These are phyloP conservation scores for Lactarius sanguifluus DNA, from an alignment of 768 basidiomycete species.

Conservation along the genomic window DNA sequence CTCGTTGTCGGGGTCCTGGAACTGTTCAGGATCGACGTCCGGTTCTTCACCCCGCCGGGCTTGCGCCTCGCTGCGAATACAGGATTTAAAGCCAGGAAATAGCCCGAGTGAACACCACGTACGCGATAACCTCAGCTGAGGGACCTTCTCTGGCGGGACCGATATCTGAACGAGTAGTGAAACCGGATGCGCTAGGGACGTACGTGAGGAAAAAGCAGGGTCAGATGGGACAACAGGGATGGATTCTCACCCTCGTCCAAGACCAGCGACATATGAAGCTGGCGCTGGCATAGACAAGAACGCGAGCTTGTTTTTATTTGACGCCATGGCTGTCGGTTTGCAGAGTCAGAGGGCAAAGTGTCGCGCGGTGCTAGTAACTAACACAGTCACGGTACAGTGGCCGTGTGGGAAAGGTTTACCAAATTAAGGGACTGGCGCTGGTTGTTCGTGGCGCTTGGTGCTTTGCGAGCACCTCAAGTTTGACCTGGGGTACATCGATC, in stretches of 20 bases:
- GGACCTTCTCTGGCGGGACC: constrained; percentile 96
- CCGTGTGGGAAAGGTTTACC: background rate
- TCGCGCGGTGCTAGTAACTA: too few species aligned
- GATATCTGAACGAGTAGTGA: constrained; percentile 98
- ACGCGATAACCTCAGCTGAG: constrained; percentile 89
- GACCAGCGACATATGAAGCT: constrained; percentile 97
- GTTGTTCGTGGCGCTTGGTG: too few species aligned
- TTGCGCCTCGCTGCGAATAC: constrained; percentile 71
- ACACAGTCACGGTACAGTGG: background rate
- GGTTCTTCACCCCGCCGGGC: constrained; percentile 83
- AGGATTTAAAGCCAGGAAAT: constrained; percentile 14
- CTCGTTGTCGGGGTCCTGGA: constrained; percentile 97
- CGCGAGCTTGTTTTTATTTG: constrained; percentile 75
- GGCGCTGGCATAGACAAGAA: constrained; percentile 92
- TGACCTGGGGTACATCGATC: too few species aligned
- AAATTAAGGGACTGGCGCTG: too few species aligned
- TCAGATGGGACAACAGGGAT: background rate
- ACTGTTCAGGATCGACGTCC: constrained; percentile 86
- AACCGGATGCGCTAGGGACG: constrained; percentile 78
- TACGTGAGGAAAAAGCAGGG: constrained; percentile 22
- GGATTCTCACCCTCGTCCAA: constrained; percentile 82
- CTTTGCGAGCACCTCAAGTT: too few species aligned
- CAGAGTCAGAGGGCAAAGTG: background rate
- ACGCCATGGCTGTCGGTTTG: constrained; percentile 38
- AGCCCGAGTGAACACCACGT: constrained; percentile 35